Percentiles rank a stretch among this genome's conserved stretches.
phyloP scores from a whole-genome alignment of 192 early-diverging fungal species.

The Coemansia interrupta region DNA sequence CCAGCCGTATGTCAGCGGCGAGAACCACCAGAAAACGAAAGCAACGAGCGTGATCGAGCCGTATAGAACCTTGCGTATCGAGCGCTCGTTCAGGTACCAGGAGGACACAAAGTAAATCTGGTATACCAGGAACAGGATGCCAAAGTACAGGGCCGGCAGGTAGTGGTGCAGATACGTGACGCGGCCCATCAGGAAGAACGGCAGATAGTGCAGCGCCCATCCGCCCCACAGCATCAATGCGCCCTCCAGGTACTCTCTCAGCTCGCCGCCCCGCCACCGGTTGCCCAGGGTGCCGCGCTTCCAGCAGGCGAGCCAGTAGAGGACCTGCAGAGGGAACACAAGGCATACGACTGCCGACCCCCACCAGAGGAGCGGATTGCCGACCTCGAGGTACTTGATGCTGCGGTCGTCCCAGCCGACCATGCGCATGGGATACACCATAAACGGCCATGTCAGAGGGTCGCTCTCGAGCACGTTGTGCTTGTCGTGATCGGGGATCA shows the following conservation, averaged over 20 bases:
- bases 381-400: conserved; percentile 69
- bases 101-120: conserved; percentile 55
- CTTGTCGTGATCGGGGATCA: conserved; percentile 71
- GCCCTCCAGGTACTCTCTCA: conserved; percentile 59
- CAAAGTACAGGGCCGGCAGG: conserved; percentile 73
- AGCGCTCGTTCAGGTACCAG: conserved; percentile 27
- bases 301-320: conserved; percentile 53
- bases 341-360: conserved; percentile 23
- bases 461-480: conserved; percentile 61
- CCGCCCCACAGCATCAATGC: conserved; percentile 58
- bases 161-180: conserved; percentile 78
- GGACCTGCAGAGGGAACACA: conserved; percentile 28
- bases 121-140: conserved; percentile 58
- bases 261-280: conserved; percentile 44
- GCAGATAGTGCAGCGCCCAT: conserved; percentile 70
- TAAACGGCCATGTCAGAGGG: conserved; percentile 65
- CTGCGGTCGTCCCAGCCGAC: conserved; percentile 65
- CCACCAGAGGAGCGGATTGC: conserved; percentile 66
- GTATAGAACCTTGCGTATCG: conserved; percentile 10
- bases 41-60: background rate
- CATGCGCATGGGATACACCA: conserved; percentile 64
- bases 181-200: conserved; percentile 76
- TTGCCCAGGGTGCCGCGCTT: conserved; percentile 27
- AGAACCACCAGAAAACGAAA: conserved; percentile 48
- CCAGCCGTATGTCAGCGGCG: conserved; percentile 48